Conservation (phyloP, 495 filamentous ascomycete genomes). For the Corynascus novoguineensis region DNA sequence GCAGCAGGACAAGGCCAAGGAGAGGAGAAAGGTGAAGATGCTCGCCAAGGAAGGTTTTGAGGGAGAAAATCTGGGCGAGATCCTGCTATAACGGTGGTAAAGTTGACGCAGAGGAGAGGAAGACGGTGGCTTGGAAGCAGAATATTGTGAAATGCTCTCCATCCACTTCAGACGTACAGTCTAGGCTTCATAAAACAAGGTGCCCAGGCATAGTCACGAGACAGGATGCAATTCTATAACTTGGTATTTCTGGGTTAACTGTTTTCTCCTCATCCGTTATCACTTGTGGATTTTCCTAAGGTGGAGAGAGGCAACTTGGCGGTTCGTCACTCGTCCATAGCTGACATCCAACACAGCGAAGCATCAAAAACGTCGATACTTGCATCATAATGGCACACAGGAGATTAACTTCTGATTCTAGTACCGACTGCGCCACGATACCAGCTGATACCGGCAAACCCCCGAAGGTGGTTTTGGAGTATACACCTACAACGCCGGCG, state of each 20-base stretch:
- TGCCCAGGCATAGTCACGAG: constrained; percentile 2
- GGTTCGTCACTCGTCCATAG: no score
- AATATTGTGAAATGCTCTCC: constrained; percentile 73
- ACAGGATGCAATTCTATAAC: background rate
- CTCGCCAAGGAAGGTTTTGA: constrained; percentile 77
- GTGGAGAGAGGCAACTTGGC: no score
- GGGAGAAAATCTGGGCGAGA: constrained; percentile 74
- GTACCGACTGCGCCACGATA: no score
- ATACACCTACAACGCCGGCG: constrained; percentile 19
- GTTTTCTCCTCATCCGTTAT: background rate
- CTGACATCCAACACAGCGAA: background rate
- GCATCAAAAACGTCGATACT: background rate
- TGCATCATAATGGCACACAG: no score
- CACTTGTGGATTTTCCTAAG: no score
- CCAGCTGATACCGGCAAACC: no score
- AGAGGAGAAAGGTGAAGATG: constrained; percentile 64
- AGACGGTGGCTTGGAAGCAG: constrained; percentile 44
- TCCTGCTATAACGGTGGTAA: constrained; percentile 52
- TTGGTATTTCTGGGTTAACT: background rate
- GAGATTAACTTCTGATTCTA: no score
- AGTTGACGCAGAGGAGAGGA: background rate
- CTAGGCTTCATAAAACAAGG: background rate
- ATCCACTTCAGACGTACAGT: constrained; percentile 4
- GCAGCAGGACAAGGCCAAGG: constrained; percentile 58
- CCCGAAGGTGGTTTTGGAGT: background rate